A percentile compares a stretch with the other conserved stretches of the same genome.
Conservation (phyloP, 106 monocot species). For the Hemerocallis citrina region DNA sequence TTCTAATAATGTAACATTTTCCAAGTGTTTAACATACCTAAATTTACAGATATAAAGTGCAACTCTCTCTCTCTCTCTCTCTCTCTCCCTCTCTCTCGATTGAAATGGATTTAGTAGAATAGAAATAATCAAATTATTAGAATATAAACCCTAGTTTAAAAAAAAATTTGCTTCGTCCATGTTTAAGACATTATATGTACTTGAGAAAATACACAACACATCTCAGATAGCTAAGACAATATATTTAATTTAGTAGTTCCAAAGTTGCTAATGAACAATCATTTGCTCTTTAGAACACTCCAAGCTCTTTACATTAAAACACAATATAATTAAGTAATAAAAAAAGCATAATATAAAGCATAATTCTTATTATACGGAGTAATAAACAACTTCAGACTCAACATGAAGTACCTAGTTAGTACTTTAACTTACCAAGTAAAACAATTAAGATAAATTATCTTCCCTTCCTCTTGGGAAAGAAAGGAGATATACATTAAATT, state of each 20-base stretch:
- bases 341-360: neutral
- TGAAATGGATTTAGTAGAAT: neutral
- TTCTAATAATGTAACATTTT: neutral
- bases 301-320: no score
- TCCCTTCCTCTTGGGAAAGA: neutral
- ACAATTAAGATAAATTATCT: neutral
- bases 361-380: no score
- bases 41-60: neutral
- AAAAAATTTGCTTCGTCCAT: no score
- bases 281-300: neutral
- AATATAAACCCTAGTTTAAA: neutral
- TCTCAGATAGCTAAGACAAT: neutral
- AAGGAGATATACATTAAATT: neutral
- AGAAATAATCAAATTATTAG: neutral
- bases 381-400: no score
- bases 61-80: no score
- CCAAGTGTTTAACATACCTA: neutral
- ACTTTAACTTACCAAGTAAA: neutral
- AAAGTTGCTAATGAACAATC: neutral
- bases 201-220: neutral
- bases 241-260: constrained; percentile 1
- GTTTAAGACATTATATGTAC: neutral
- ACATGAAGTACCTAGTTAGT: neutral
- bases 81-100: neutral
- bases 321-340: no score